Percentiles rank a stretch among this genome's conserved stretches.
Conservation (phyloP, 192 early-diverging fungal species). For the Linnemannia exigua region DNA sequence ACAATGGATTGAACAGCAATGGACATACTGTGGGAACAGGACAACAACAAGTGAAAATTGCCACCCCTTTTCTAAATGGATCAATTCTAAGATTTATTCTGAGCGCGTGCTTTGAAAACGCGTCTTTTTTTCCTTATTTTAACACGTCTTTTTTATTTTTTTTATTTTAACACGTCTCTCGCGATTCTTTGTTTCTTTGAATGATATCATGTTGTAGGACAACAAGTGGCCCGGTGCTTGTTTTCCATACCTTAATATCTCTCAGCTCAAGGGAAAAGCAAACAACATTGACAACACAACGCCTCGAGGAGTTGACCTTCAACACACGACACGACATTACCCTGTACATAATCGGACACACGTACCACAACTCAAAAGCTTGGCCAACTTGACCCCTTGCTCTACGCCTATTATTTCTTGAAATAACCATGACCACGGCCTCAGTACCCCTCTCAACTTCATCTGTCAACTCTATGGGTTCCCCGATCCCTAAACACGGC, state of each 20-base stretch:
- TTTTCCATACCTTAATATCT: not conserved
- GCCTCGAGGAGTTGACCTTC: too few species aligned
- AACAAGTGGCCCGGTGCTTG: not conserved
- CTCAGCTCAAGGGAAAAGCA: not conserved
- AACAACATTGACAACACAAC: not conserved
- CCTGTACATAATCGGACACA: not conserved
- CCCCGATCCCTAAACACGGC: not conserved
- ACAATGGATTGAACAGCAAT: not conserved
- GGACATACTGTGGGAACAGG: slow-evolving; percentile 1
- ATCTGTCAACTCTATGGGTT: not conserved
- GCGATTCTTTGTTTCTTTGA: not conserved
- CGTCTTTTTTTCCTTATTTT: not conserved
- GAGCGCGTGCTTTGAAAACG: not conserved
- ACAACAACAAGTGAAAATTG: not conserved
- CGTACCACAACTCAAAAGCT: not conserved
- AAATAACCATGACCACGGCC: slow-evolving; percentile 20
- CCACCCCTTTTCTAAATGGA: not conserved
- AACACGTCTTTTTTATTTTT: not conserved
- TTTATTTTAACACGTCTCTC: not conserved
- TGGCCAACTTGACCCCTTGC: not conserved
- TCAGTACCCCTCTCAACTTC: slow-evolving; percentile 11
- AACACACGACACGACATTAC: too few species aligned
- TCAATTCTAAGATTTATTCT: not conserved
- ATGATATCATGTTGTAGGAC: not conserved
- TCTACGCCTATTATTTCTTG: not conserved